phyloP scores from a whole-genome alignment of 257 asterid genomes.

The Penstemon eatonii region DNA sequence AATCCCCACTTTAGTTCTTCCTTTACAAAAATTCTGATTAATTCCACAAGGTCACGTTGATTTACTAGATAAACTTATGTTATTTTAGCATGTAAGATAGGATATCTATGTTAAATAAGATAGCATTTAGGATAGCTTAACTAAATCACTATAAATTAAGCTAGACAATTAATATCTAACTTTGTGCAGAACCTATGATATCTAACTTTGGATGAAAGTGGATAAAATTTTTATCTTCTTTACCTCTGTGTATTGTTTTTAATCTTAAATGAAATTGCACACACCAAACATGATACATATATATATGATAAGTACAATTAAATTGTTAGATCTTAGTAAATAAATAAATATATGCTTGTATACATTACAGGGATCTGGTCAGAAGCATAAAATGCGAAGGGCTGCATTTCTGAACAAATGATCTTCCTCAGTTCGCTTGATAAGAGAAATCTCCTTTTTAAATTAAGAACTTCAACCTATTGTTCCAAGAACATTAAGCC shows the following conservation, averaged over 20 bases:
- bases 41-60: not conserved
- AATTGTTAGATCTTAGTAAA: not conserved
- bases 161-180: too few species aligned
- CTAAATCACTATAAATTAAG: too few species aligned
- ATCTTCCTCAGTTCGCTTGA: not conserved
- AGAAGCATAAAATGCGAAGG: constrained; percentile 56
- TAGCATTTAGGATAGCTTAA: too few species aligned
- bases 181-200: too few species aligned
- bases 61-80: too few species aligned
- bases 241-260: not conserved
- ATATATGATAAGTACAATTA: not conserved
- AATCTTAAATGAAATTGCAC: not conserved
- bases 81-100: too few species aligned
- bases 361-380: constrained; percentile 43
- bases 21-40: not conserved
- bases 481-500: not conserved
- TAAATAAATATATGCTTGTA: not conserved
- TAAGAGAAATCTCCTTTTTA: too few species aligned
- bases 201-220: too few species aligned
- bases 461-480: not conserved
- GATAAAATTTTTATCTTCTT: too few species aligned
- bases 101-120: too few species aligned
- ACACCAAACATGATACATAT: too few species aligned
- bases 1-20: not conserved
- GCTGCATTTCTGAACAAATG: constrained; percentile 46